These are phyloP conservation scores for Lactarius deliciosus DNA, from an alignment of 768 basidiomycete genomes.

Conservation along the genomic window DNA sequence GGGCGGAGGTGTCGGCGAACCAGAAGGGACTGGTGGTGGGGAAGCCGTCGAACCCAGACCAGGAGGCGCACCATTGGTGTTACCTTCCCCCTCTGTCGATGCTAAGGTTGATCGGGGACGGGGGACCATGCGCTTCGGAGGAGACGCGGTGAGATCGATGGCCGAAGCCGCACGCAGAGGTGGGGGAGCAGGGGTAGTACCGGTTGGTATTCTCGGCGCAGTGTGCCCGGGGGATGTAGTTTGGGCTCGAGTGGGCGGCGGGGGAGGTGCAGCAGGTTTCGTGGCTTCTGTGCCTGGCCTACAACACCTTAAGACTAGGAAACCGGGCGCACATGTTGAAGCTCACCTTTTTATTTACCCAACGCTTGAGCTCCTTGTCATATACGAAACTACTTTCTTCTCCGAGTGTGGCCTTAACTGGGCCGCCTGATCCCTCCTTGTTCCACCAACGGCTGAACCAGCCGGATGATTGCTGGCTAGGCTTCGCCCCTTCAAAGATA, in stretches of 20 bases:
- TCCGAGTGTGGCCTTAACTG: constrained; percentile 89
- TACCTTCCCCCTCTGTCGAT: constrained; percentile 42
- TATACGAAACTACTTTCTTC: constrained; percentile 90
- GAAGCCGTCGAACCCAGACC: constrained; percentile 31
- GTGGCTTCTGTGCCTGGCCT: constrained; percentile 60
- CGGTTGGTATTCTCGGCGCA: constrained; percentile 39
- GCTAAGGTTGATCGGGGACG: constrained; percentile 67
- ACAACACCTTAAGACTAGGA: constrained; percentile 3
- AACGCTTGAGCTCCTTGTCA: constrained; percentile 91
- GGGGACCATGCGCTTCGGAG: constrained; percentile 51
- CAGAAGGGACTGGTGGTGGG: constrained; percentile 42
- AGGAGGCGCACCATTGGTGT: constrained; percentile 37
- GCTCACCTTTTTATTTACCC: constrained; percentile 91
- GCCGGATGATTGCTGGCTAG: constrained; percentile 43
- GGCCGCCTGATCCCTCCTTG: constrained; percentile 61
- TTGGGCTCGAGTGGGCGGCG: constrained; percentile 83
- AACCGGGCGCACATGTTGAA: neutral
- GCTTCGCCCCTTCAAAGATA: constrained; percentile 15
- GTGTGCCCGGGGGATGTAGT: constrained; percentile 77
- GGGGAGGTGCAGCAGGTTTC: constrained; percentile 56
- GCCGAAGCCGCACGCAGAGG: constrained; percentile 60
- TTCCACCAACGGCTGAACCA: constrained; percentile 89
- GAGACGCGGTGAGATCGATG: constrained; percentile 56
- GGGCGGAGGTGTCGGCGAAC: constrained; percentile 46
- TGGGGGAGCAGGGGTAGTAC: constrained; percentile 41